These are phyloP conservation scores for Kodamaea hsintzibuensis DNA, from an alignment of 805 yeast species.

Conservation along the genomic window DNA sequence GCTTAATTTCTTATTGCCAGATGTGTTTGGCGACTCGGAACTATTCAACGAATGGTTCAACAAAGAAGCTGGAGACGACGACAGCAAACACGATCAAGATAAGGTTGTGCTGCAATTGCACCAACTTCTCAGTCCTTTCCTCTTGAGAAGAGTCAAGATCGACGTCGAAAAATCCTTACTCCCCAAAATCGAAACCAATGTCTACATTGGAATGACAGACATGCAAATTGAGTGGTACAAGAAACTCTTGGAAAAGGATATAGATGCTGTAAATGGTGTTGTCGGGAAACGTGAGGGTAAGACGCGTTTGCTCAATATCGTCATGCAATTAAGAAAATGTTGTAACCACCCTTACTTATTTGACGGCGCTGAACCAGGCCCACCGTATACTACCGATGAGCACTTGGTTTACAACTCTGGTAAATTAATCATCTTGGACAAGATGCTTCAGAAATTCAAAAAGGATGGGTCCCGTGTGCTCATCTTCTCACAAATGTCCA, in stretches of 20 bases:
- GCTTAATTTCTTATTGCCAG: conserved; percentile 86
- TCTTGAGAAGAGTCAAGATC: conserved; percentile 84
- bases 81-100: conserved; percentile 57
- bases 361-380: conserved; percentile 99
- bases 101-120: conserved; percentile 85
- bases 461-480: conserved; percentile 84
- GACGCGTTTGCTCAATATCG: conserved; percentile 86
- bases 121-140: conserved; percentile 82
- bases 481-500: conserved; percentile 91
- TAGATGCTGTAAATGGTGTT: conserved; percentile 94
- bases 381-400: conserved; percentile 94
- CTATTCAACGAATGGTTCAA: conserved; percentile 90
- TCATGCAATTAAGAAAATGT: conserved; percentile 94
- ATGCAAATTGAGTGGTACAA: conserved; percentile 95
- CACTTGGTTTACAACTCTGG: conserved; percentile 90
- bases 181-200: conserved; percentile 87
- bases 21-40: conserved; percentile 89
- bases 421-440: conserved; percentile 86
- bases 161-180: conserved; percentile 90
- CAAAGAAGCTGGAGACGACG: conserved; percentile 23
- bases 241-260: conserved; percentile 84
- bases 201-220: conserved; percentile 91
- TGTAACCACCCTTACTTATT: conserved; percentile 96
- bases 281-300: conserved; percentile 94
- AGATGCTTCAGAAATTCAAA: conserved; percentile 69